Base-by-base conservation (phyloP, 441 rosid genomes). In the Rhodomyrtus psidioides region DNA sequence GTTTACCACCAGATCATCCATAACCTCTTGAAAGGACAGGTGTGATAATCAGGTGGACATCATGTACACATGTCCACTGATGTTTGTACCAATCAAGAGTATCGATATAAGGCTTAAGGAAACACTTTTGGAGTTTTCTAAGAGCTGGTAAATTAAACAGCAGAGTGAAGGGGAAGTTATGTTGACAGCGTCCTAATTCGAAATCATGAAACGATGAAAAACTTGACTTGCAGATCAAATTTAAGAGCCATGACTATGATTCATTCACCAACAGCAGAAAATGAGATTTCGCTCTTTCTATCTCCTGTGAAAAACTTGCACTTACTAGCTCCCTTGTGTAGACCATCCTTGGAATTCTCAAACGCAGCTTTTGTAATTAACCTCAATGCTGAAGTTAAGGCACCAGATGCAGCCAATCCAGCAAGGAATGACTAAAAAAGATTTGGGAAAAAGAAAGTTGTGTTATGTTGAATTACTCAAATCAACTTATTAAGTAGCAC, bases 271-370 rank as follows among this genome's bases (percentile, higher is more conserved):
- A 57, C 39, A 60, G 12, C 15, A 15, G 19, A 34, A 84, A 84
- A 17, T 70, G 44, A 83, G 65, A 23, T 46, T 65, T 65, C 7
- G 2, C 21, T 65, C 76, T 65, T 9, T 65, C 15, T 65, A 34
- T 65, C 76, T 9, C 76, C 76, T 34, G 76, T 81, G 65, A 58
- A 13, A 19, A 53, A 51, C 84, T 34, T 16, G 83, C 85, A 92
- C 92, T 21, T 91, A 95, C 97, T 86, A 76, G 97, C 97, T 88
- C 99, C 98, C 86, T 93, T 96, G 86, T 93, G 94, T 84, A 95
- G 94, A 46, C 98, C 98, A 62, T 93, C 57, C 59, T 82, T 86
- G 1, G 97, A 89, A 53, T 92, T 85, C 55, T 95, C 93, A 23
- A 93, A 96, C 30, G 90, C 93, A 5, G 98, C 97, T 92, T 91